Evolutionary conservation across 192 early-diverging fungal species (phyloP).

Genomic region (Coemansia biformis): DNA sequence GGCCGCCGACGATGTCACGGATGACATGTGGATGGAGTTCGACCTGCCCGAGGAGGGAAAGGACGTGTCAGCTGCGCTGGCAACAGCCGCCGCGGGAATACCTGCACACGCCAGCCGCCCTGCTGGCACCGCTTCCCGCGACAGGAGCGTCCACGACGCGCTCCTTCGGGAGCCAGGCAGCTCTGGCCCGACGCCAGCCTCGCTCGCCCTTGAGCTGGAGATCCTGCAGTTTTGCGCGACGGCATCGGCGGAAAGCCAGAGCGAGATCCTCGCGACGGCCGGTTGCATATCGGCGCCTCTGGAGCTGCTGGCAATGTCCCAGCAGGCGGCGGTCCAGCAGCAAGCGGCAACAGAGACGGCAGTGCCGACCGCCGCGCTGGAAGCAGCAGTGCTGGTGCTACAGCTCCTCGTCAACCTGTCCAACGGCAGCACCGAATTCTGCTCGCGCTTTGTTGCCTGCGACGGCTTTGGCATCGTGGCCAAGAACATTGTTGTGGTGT

Average conservation of each 20-base stretch:
- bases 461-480: slow-evolving; percentile 31
- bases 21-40: slow-evolving; percentile 48
- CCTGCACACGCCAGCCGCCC: too few relatives aligned
- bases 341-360: background rate
- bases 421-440: slow-evolving; percentile 36
- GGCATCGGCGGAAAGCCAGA: slow-evolving; percentile 31
- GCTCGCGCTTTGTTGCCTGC: slow-evolving; percentile 29
- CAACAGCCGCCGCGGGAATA: background rate
- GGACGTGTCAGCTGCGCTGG: background rate
- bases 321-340: slow-evolving; percentile 24
- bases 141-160: background rate
- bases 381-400: slow-evolving; percentile 25
- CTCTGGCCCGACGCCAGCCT: slow-evolving; percentile 13
- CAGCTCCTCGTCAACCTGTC: slow-evolving; percentile 46
- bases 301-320: slow-evolving; percentile 23
- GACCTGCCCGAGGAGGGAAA: slow-evolving; percentile 33
- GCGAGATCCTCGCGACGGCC: slow-evolving; percentile 23
- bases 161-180: slow-evolving; percentile 11
- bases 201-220: slow-evolving; percentile 36
- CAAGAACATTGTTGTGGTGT: slow-evolving; percentile 35
- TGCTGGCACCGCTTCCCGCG: too few relatives aligned
- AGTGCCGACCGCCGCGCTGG: slow-evolving; percentile 11
- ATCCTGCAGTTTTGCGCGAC: slow-evolving; percentile 40
- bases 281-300: slow-evolving; percentile 20
- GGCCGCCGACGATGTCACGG: slow-evolving; percentile 3